Percentiles rank a stretch among this genome's conserved stretches.
phyloP scores from a whole-genome alignment of 495 filamentous ascomycete species.

The Penicillium lagena region DNA sequence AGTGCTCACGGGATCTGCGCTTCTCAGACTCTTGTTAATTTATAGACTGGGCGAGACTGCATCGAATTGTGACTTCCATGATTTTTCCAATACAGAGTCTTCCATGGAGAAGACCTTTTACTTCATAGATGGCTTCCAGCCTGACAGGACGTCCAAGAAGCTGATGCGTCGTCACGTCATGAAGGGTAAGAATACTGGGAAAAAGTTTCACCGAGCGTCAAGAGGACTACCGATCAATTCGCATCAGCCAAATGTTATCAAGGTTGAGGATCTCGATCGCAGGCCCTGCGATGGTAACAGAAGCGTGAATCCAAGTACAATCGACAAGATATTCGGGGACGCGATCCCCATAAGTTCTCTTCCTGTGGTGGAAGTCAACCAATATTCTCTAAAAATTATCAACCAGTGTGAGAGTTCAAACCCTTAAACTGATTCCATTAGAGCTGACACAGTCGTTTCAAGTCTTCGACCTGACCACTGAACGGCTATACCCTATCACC shows the following conservation, averaged over 20 bases:
- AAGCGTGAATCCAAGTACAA: neutral
- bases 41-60: too few species aligned
- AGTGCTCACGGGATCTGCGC: too few species aligned
- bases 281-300: too few species aligned
- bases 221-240: too few species aligned
- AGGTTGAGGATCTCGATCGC: neutral
- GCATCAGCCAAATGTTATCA: neutral
- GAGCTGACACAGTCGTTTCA: neutral
- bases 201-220: constrained; percentile 14
- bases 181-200: constrained; percentile 23
- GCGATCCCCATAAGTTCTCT: constrained; percentile 2
- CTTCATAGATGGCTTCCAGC: constrained; percentile 13
- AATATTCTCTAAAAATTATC: constrained; percentile 7
- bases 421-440: neutral
- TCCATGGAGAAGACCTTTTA: constrained; percentile 12
- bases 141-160: constrained; percentile 9
- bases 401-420: constrained; percentile 7
- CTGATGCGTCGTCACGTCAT: constrained; percentile 23
- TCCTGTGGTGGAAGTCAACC: constrained; percentile 5
- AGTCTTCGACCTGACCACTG: constrained; percentile 4
- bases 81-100: too few species aligned
- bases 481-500: constrained; percentile 9
- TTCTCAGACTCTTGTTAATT: too few species aligned
- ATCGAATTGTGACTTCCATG: too few species aligned
- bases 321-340: constrained; percentile 2